These are phyloP conservation scores for Fusarium chlamydosporum DNA, from an alignment of 2,329 filamentous ascomycete genomes.

Conservation along the genomic window DNA sequence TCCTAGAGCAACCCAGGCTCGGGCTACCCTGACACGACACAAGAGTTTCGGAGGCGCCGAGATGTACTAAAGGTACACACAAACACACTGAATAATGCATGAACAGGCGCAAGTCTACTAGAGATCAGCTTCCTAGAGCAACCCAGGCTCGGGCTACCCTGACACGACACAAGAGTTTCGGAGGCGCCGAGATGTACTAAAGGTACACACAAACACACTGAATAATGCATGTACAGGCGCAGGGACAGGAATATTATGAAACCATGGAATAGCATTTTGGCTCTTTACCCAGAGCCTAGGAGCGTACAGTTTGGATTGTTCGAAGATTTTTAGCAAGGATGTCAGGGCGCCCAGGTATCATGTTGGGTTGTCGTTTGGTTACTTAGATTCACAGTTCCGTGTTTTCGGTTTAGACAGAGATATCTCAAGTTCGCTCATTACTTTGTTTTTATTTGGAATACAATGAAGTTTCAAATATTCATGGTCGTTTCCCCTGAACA, in stretches of 20 bases:
- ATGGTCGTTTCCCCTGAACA: neutral
- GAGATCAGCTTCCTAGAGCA: constrained; percentile 59
- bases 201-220: neutral
- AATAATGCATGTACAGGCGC: constrained; percentile 25
- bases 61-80: constrained; percentile 41
- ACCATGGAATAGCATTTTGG: constrained; percentile 29
- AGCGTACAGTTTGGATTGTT: constrained; percentile 20
- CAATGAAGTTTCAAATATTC: neutral
- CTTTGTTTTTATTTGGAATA: constrained; percentile 4
- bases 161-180: constrained; percentile 65
- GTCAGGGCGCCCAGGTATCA: constrained; percentile 14
- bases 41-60: constrained; percentile 66
- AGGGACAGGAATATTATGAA: constrained; percentile 12
- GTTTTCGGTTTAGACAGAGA: constrained; percentile 24
- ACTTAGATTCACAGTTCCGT: constrained; percentile 16
- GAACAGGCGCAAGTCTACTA: constrained; percentile 55
- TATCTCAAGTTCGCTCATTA: constrained; percentile 28
- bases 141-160: constrained; percentile 63
- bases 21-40: constrained; percentile 63
- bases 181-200: constrained; percentile 59
- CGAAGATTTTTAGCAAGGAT: constrained; percentile 11
- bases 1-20: constrained; percentile 61
- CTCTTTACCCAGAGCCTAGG: constrained; percentile 23
- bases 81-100: constrained; percentile 9
- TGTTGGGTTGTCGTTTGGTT: constrained; percentile 17